Evolutionary conservation across 1,139 yeast genomes (phyloP).

Genomic region (Ogataea hybrid): DNA sequence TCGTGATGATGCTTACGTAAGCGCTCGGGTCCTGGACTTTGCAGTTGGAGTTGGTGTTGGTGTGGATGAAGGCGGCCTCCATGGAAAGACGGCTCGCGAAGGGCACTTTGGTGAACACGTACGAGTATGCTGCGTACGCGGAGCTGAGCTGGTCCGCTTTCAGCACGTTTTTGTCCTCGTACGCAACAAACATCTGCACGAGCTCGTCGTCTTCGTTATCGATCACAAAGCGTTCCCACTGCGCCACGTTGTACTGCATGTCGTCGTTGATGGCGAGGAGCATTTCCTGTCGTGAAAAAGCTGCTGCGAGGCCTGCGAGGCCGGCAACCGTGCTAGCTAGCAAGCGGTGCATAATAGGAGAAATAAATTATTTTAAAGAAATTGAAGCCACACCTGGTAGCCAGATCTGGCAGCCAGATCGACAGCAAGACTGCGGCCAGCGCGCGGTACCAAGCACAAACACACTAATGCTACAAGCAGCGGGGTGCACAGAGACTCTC

Average conservation of each 20-base stretch:
- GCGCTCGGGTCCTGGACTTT: slow-evolving; percentile 6
- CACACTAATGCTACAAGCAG: too few relatives aligned
- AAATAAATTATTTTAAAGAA: too few relatives aligned
- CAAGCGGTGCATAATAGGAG: background rate
- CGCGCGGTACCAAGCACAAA: too few relatives aligned
- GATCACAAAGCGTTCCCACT: slow-evolving; percentile 10
- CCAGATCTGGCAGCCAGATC: too few relatives aligned
- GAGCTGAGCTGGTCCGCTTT: slow-evolving; percentile 2
- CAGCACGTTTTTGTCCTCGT: slow-evolving; percentile 1
- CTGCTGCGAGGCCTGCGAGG: background rate
- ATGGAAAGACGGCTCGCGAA: slow-evolving; percentile 10
- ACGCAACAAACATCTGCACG: slow-evolving; percentile 5
- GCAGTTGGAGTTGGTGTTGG: slow-evolving; percentile 9
- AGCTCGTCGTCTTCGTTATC: slow-evolving; percentile 4
- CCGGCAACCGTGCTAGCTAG: background rate
- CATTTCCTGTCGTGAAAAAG: slow-evolving; percentile 7
- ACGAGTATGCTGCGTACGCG: slow-evolving; percentile 10
- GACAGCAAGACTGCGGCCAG: too few relatives aligned
- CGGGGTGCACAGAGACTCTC: too few relatives aligned
- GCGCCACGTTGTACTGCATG: slow-evolving; percentile 11
- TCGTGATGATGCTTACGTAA: slow-evolving; percentile 10
- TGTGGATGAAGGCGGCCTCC: slow-evolving; percentile 14
- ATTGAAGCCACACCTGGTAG: too few relatives aligned
- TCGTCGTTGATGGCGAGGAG: slow-evolving; percentile 13
- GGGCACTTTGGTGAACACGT: slow-evolving; percentile 14